phyloP scores from a whole-genome alignment of 1,139 yeast genomes.

The Diutina rugosa region DNA sequence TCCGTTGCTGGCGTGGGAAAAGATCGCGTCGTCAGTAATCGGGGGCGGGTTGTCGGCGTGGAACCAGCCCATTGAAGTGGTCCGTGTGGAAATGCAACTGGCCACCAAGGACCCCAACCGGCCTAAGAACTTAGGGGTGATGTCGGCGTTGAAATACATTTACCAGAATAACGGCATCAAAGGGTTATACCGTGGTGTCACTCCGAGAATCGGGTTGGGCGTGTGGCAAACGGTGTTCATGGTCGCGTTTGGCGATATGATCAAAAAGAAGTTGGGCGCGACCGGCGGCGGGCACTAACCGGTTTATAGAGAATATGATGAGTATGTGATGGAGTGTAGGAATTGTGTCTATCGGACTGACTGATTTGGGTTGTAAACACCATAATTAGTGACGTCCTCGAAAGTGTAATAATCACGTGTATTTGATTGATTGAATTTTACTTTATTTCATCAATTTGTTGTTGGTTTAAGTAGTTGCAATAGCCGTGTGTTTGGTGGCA shows the following conservation, averaged over 20 bases:
- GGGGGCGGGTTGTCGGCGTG: constrained; percentile 98
- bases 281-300: constrained; percentile 27
- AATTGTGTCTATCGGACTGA: too few relatives aligned
- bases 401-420: too few relatives aligned
- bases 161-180: constrained; percentile 71
- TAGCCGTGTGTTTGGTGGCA: too few relatives aligned
- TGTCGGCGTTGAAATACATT: constrained; percentile 71
- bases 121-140: constrained; percentile 79
- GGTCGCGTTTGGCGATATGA: constrained; percentile 97
- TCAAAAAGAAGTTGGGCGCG: constrained; percentile 30
- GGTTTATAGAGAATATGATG: background rate
- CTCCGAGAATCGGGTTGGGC: constrained; percentile 93
- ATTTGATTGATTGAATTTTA: too few relatives aligned
- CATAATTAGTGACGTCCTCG: too few relatives aligned
- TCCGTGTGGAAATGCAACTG: constrained; percentile 96
- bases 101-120: constrained; percentile 87
- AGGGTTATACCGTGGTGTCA: constrained; percentile 92
- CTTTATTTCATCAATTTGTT: too few relatives aligned
- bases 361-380: too few relatives aligned
- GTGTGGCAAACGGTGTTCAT: constrained; percentile 98
- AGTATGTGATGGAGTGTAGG: too few relatives aligned
- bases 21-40: constrained; percentile 72
- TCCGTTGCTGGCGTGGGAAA: constrained; percentile 61
- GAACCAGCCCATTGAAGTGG: constrained; percentile 98
- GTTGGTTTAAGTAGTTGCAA: too few relatives aligned